Percentiles rank a stretch among this genome's conserved stretches.
These are phyloP conservation scores for Hymenoscyphus fraxineus DNA, from an alignment of 2,329 filamentous ascomycete species.

Conservation along the genomic window DNA sequence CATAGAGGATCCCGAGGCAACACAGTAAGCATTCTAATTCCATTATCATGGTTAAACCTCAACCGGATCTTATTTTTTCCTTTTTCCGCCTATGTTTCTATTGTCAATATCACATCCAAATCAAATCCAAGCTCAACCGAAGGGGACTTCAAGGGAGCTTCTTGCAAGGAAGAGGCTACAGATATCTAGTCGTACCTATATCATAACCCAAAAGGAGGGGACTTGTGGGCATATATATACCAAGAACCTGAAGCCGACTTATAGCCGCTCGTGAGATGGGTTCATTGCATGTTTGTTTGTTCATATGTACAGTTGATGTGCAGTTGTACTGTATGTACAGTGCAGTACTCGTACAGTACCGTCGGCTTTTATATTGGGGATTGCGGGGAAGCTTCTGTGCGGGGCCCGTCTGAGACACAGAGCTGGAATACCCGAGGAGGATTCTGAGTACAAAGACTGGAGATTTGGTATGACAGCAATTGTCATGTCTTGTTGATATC, in stretches of 20 bases:
- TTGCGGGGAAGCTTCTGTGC: not conserved
- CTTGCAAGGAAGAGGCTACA: not conserved
- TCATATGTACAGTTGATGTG: not conserved
- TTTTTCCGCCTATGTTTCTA: not conserved
- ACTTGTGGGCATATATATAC: no score
- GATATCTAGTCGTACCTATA: not conserved
- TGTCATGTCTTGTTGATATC: no score
- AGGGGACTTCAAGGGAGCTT: not conserved
- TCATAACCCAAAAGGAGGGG: not conserved
- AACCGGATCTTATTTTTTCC: not conserved
- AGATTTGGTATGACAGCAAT: not conserved
- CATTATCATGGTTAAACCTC: not conserved
- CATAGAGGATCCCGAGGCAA: not conserved
- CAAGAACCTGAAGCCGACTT: not conserved
- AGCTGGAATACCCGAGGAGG: not conserved
- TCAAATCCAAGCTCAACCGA: no score
- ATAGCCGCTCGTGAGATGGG: not conserved
- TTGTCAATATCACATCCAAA: not conserved
- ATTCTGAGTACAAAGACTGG: not conserved
- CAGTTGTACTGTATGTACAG: not conserved
- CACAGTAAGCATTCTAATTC: slow-evolving; percentile 2
- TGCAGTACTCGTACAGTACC: no score
- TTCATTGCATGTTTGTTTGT: not conserved
- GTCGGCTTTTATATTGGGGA: not conserved
- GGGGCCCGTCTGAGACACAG: not conserved